Conservation (phyloP, 495 filamentous ascomycete species). For the Neurospora tetraspora region DNA sequence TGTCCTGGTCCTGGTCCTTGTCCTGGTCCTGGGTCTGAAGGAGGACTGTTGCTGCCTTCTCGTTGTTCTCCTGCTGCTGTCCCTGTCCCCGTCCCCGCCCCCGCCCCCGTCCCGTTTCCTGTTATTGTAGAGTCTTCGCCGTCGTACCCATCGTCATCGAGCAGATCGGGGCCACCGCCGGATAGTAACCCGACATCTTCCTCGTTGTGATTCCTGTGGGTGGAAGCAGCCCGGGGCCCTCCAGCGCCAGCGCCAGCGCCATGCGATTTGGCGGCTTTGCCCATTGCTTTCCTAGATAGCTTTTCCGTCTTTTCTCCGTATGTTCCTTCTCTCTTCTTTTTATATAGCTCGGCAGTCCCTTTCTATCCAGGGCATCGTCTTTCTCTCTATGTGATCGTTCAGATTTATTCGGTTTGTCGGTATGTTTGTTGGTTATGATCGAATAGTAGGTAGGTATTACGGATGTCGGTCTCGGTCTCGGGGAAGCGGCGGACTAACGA, state of each 20-base stretch:
- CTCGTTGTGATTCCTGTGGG: constrained; percentile 16
- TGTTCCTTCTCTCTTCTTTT: background rate
- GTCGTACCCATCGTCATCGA: constrained; percentile 16
- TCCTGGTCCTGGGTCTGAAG: background rate
- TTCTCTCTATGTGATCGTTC: background rate
- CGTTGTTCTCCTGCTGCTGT: background rate
- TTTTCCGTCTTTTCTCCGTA: background rate
- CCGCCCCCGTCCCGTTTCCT: constrained; percentile 20
- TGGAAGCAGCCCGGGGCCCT: background rate
- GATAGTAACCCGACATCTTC: constrained; percentile 38
- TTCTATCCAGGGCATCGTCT: background rate
- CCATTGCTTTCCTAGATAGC: constrained; percentile 17
- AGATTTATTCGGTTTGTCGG: background rate
- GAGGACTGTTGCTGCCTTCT: background rate
- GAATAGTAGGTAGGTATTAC: background rate
- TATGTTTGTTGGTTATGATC: background rate
- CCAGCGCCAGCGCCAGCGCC: constrained; percentile 17
- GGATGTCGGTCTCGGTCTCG: background rate
- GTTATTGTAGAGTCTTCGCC: constrained; percentile 23
- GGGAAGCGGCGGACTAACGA: background rate
- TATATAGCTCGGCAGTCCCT: background rate
- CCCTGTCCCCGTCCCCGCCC: too few relatives aligned
- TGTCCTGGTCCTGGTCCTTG: background rate
- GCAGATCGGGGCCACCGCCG: constrained; percentile 12
- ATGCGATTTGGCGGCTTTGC: constrained; percentile 18